Conservation (phyloP, 2,329 filamentous ascomycete genomes). For the Scedosporium minutisporum region DNA sequence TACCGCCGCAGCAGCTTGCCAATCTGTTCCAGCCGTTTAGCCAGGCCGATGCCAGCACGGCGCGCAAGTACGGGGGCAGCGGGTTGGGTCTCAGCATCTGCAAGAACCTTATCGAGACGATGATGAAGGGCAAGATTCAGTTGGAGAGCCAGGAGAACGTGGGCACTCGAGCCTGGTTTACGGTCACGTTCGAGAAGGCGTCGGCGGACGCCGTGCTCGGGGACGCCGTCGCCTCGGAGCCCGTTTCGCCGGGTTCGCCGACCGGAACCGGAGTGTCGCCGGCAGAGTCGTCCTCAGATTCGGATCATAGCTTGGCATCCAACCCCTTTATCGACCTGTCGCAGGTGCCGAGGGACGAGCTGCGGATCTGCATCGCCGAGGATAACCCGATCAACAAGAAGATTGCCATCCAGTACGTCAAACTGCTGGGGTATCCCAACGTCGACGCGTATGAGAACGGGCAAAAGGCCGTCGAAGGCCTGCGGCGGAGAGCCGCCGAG, state of each 20-base stretch:
- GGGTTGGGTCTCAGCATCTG: constrained; percentile 88
- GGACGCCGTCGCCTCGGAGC: constrained; percentile 34
- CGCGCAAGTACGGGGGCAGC: constrained; percentile 83
- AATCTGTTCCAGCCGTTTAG: constrained; percentile 90
- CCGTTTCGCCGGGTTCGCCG: constrained; percentile 25
- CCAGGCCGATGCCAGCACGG: constrained; percentile 84
- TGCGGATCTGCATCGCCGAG: constrained; percentile 87
- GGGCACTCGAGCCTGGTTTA: constrained; percentile 69
- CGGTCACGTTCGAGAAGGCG: constrained; percentile 77
- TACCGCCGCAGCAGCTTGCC: constrained; percentile 68
- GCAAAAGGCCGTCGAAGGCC: constrained; percentile 73
- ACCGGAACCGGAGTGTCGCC: constrained; percentile 16
- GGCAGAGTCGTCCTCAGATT: constrained; percentile 15
- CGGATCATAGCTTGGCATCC: constrained; percentile 28
- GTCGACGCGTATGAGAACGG: constrained; percentile 89
- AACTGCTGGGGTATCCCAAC: constrained; percentile 68
- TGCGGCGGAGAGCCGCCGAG: constrained; percentile 62
- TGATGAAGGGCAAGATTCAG: constrained; percentile 79
- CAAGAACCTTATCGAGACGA: constrained; percentile 86
- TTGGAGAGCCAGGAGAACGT: constrained; percentile 66
- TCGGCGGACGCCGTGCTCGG: constrained; percentile 49
- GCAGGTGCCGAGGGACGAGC: constrained; percentile 62
- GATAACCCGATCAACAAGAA: constrained; percentile 93
- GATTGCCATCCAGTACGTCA: constrained; percentile 85
- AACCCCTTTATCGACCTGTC: constrained; percentile 56